Base-by-base conservation (phyloP, 2,329 filamentous ascomycete species). In the Exophiala oligosperma region DNA sequence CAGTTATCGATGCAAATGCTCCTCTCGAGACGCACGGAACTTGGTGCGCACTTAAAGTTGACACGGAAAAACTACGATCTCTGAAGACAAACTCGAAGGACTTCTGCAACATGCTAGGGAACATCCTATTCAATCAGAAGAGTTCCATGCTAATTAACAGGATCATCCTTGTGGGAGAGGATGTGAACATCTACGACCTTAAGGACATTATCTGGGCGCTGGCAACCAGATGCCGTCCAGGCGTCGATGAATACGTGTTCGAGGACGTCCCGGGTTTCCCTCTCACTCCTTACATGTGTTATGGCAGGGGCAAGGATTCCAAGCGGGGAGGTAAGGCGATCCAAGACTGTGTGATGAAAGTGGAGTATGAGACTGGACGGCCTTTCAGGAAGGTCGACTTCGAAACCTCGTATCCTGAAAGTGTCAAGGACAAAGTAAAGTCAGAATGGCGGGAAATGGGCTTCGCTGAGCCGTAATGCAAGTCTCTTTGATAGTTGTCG, bases 91-190 rank as follows among this genome's bases (percentile, higher is more conserved):
- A 68, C 0, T 54, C 74, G 0, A 60, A 69, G 17, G 72, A 74
- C 0, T 74, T 82, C 46, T 70, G 70, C 49, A 69, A 71, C 44
- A 66, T 65, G 23, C 65, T 82, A 9, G 79, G 78, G 0, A 72
- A 80, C 41, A 17, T 79, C 1, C 66, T 80, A 4, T 97, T 86
- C 86, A 66, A 68, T 37, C 62, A 74, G 53, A 82, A 81, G 67
- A 70, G 70, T 9, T 74, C 75, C 5, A 73, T 72, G 43, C 70
- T 70, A 0, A 77, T 80, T 48, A 75, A 81, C 54, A 72, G 77
- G 0, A 56, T 81, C 5, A 60, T 81, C 0, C 63, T 82, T 0
- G 73, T 79, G 0, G 79, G 79, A 1, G 76, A 80, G 1, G 80
- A 82, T 52, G 77, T 82, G 52, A 78, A 82, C 21, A 24, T 43